These are phyloP conservation scores for Exophiala sideris DNA, from an alignment of 2,329 filamentous ascomycete species.

Conservation along the genomic window DNA sequence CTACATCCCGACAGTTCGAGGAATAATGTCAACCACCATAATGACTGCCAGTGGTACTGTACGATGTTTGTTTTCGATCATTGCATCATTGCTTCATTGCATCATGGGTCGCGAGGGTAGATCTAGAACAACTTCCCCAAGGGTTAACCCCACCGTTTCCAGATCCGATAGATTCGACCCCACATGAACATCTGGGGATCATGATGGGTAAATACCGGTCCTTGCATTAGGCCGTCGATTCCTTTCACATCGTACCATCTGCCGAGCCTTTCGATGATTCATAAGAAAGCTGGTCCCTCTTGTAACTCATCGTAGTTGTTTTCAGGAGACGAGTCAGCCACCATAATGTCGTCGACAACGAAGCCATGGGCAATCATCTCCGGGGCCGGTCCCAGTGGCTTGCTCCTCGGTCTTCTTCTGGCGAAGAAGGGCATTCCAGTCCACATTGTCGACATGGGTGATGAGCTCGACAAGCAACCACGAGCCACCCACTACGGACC, in stretches of 20 bases:
- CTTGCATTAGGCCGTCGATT: neutral
- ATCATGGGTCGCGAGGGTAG: no score
- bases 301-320: neutral
- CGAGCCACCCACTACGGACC: constrained; percentile 63
- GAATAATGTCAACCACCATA: no score
- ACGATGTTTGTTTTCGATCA: no score
- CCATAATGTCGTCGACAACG: neutral
- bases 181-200: neutral
- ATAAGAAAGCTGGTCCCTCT: no score
- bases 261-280: no score
- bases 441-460: constrained; percentile 50
- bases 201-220: neutral
- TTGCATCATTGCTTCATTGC: no score
- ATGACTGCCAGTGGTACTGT: no score
- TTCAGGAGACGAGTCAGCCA: neutral
- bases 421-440: constrained; percentile 33
- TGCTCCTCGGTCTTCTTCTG: constrained; percentile 33
- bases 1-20: no score
- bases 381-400: constrained; percentile 35
- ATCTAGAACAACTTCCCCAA: neutral
- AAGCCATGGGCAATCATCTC: constrained; percentile 30
- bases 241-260: neutral
- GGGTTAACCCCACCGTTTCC: neutral
- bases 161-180: neutral
- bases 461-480: constrained; percentile 56